phyloP scores from a whole-genome alignment of 78 protist species.

The Chrysochromulina tobinii region DNA sequence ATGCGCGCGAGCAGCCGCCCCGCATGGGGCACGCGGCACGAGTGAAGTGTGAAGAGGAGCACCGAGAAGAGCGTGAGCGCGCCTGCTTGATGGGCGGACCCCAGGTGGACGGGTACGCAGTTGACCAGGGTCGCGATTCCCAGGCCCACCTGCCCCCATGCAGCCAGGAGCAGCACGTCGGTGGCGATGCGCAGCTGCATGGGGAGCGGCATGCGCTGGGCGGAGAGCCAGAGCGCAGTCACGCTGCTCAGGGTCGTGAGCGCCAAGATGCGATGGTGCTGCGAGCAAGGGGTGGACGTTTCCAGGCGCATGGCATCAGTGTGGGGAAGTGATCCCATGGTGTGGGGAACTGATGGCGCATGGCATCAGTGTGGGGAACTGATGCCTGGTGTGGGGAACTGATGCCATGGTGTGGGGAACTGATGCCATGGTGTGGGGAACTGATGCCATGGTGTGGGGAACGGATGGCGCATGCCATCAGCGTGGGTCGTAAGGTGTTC shows the following conservation, averaged over 20 bases:
- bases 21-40: background rate
- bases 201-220: conserved; percentile 31
- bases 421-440: no score
- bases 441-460: no score
- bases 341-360: background rate
- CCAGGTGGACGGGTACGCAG: conserved; percentile 84
- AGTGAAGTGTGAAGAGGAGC: conserved; percentile 27
- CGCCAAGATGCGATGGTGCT: conserved; percentile 23
- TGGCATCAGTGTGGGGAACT: background rate
- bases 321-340: no score
- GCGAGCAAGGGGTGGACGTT: background rate
- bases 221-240: background rate
- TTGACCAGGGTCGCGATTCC: conserved; percentile 85
- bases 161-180: background rate
- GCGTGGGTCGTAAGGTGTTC: no score
- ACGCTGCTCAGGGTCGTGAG: conserved; percentile 4
- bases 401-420: no score
- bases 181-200: conserved; percentile 21
- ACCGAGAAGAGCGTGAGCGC: conserved; percentile 72
- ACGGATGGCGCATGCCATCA: no score
- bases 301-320: no score
- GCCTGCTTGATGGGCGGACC: conserved; percentile 87
- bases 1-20: no score
- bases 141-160: conserved; percentile 55
- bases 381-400: no score